Conservation (phyloP, 331 rosid genomes). For the Rhamnella rubrinervis region DNA sequence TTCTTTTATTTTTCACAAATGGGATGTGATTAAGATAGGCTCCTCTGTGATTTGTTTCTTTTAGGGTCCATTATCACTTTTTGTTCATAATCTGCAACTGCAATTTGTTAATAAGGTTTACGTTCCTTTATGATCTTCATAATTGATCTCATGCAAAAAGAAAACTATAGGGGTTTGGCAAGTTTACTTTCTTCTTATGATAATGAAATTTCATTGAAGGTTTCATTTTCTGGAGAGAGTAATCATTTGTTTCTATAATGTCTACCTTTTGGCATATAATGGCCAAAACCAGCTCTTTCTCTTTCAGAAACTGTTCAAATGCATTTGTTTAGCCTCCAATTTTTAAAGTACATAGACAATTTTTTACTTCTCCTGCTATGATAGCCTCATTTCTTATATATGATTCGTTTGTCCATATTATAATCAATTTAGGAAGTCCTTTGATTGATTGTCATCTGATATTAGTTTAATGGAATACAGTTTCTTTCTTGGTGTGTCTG, state of each 20-base stretch:
- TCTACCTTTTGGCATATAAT: not conserved
- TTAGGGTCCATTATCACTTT: too few species aligned
- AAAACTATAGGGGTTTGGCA: not conserved
- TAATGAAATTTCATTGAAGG: too few species aligned
- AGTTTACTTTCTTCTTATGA: not conserved
- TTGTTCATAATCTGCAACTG: too few species aligned
- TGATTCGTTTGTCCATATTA: not conserved
- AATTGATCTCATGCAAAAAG: not conserved
- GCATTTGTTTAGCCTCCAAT: not conserved
- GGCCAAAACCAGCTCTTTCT: not conserved
- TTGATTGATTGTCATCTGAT: not conserved
- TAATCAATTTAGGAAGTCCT: slow-evolving; percentile 2
- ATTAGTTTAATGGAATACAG: not conserved
- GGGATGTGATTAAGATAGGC: too few species aligned
- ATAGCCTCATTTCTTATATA: not conserved
- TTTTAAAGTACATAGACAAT: not conserved
- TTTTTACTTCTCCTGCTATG: not conserved
- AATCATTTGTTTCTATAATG: not conserved
- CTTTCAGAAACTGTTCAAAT: not conserved
- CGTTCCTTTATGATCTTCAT: not conserved
- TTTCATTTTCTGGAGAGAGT: not conserved
- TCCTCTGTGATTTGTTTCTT: too few species aligned
- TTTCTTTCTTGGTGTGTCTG: not conserved
- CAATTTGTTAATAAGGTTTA: too few species aligned
- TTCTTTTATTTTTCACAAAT: too few species aligned